phyloP scores from a whole-genome alignment of 1,284 basidiomycete species.

The Tilletiopsis washingtonensis region DNA sequence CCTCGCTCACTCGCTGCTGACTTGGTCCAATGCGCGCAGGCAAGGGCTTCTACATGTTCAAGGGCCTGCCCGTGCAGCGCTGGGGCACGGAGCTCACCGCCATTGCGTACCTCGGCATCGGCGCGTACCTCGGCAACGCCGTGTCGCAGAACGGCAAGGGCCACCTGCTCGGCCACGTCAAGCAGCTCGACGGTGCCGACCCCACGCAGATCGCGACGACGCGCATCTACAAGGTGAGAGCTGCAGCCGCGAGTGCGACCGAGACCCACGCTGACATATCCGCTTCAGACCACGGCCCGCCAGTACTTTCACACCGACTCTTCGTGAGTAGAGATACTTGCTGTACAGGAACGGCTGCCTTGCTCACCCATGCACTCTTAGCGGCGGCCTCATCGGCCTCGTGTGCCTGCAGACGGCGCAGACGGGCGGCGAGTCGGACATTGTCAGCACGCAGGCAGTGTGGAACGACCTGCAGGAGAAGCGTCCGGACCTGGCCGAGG shows the following conservation, averaged over 20 bases:
- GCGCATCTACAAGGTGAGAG: constrained; percentile 46
- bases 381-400: constrained; percentile 49
- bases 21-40: no score
- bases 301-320: constrained; percentile 49
- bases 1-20: no score
- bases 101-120: constrained; percentile 50
- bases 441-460: constrained; percentile 49
- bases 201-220: constrained; percentile 51
- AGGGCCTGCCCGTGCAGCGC: constrained; percentile 48
- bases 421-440: constrained; percentile 51
- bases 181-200: constrained; percentile 49
- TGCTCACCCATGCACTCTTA: not conserved
- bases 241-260: not conserved
- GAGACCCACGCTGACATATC: no score
- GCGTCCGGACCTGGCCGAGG: constrained; percentile 49
- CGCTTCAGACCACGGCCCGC: constrained; percentile 49
- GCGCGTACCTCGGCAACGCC: constrained; percentile 46
- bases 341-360: not conserved
- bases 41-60: constrained; percentile 49
- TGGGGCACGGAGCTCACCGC: constrained; percentile 48
- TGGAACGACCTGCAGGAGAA: constrained; percentile 50
- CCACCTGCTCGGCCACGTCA: constrained; percentile 51
- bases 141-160: constrained; percentile 49
- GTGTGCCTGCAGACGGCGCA: constrained; percentile 50
- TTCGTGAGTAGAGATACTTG: no score